Base-by-base conservation (phyloP, 495 filamentous ascomycete species). In the Articulospora tetracladia region DNA sequence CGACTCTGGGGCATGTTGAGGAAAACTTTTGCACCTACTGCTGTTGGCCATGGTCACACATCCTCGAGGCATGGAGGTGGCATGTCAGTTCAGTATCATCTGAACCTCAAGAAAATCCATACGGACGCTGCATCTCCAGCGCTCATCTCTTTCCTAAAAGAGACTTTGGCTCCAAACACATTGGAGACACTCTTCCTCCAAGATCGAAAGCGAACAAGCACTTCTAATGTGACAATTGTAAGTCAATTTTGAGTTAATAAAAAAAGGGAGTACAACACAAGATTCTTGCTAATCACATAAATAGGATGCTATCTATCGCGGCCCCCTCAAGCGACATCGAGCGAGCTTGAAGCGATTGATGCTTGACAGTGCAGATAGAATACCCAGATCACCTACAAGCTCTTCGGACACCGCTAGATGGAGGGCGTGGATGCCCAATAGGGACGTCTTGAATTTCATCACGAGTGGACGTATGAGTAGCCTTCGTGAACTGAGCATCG, bases 161-260 rank as follows among this genome's bases (percentile, higher is more conserved):
- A 96, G 61, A 86, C 91, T 0, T 80, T 97, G 27, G 88, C 86
- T 25, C 93, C 93, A 1, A 90, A 98, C 69, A 88, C 84, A 1
- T 74, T 98, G 11, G 90, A 98, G 72, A 86, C 88, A 22, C 73
- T 97, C 19, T 93, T 92, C 68, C 70, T 98, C 51, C 91, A 95
- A 72, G 91, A 97, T 63, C 79, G 83, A 7, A 78, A 76, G 24
- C 73, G 72, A 10, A 79, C 83, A 57, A 68, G 78, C 25, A 53
- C 23, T 19, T 82, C 82, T 0, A 70, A 74, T 17, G 86, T 96
- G 2, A 78, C 84, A 4, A 79, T 94, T 49, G 64, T 68, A 59
- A 65, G 66, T 36, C 13, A 24, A 46, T 53, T 15, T 36, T 34
- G 1, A 55, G 15, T 19, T n/a, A 3, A 44, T n/a, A n/a, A n/a